These are phyloP conservation scores for Acanthamoeba quina DNA, from an alignment of 208 protist species.

Conservation along the genomic window DNA sequence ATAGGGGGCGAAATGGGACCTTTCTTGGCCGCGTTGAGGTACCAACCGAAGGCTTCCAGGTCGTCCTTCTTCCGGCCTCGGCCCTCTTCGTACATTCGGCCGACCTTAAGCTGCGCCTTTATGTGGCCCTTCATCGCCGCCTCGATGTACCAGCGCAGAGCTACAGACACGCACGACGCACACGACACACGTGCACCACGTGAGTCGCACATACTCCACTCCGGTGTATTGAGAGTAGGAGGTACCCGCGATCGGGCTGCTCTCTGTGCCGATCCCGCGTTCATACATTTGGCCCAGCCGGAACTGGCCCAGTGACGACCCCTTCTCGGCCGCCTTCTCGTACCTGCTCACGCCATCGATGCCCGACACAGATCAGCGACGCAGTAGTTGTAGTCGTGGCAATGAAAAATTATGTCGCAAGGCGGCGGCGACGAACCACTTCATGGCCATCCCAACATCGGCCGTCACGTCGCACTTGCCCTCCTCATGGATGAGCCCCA, in stretches of 20 bases:
- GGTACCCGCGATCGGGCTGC: not conserved
- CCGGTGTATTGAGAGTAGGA: not conserved
- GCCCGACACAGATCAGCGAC: no score
- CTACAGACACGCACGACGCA: not conserved
- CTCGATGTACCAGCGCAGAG: constrained; percentile 64
- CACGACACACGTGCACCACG: not conserved
- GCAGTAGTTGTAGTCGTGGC: no score
- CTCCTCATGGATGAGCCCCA: constrained; percentile 44
- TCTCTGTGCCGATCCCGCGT: constrained; percentile 16
- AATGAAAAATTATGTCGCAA: no score
- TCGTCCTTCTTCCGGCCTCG: constrained; percentile 13
- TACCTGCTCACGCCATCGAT: not conserved
- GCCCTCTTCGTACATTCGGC: constrained; percentile 38
- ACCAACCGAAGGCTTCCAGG: constrained; percentile 59
- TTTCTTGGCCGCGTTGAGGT: constrained; percentile 63
- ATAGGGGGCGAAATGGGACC: not conserved
- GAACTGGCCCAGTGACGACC: constrained; percentile 12
- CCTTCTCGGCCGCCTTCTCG: constrained; percentile 65
- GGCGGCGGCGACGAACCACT: constrained; percentile 30
- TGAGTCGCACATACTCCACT: not conserved
- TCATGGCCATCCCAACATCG: constrained; percentile 1
- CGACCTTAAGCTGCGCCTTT: constrained; percentile 55
- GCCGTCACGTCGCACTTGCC: constrained; percentile 50
- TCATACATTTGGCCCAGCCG: constrained; percentile 25
- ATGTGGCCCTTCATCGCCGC: constrained; percentile 65